Evolutionary conservation across 371 early-diverging fungal species (phyloP).

Genomic region (Mortierella sp.): DNA sequence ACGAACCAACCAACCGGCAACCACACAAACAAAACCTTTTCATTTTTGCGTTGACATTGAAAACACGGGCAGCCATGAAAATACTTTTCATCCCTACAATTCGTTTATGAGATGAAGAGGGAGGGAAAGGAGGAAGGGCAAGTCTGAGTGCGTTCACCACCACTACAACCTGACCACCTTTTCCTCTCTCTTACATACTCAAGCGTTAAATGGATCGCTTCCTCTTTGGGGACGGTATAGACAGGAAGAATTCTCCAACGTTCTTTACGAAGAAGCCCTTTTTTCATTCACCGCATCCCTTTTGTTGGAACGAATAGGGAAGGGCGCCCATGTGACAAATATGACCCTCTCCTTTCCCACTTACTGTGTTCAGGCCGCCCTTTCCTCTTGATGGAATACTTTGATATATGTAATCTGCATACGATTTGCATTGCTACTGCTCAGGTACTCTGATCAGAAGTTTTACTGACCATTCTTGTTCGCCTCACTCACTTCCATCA

Average conservation of each 20-base stretch:
- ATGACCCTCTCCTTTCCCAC: not conserved
- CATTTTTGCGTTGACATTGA: not conserved
- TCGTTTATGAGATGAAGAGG: not conserved
- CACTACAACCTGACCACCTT: not conserved
- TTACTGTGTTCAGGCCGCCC: not conserved
- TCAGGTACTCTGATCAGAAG: not conserved
- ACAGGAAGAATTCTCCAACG: not conserved
- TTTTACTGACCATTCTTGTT: not conserved
- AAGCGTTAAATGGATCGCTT: too few relatives aligned
- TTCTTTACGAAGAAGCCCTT: not conserved
- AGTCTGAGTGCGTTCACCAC: not conserved
- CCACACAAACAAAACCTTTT: not conserved
- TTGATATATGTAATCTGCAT: not conserved
- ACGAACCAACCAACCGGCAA: not conserved
- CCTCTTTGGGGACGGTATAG: not conserved
- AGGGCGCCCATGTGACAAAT: conserved; percentile 3
- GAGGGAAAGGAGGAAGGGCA: not conserved
- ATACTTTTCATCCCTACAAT: conserved; percentile 5
- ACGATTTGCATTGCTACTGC: not conserved
- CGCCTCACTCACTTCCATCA: not conserved
- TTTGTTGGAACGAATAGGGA: not conserved
- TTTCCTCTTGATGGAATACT: not conserved
- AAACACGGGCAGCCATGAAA: conserved; percentile 13
- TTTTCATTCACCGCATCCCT: conserved; percentile 1
- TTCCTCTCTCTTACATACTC: too few relatives aligned